Conservation (phyloP, 768 basidiomycete genomes). For the Zangia roseola region DNA sequence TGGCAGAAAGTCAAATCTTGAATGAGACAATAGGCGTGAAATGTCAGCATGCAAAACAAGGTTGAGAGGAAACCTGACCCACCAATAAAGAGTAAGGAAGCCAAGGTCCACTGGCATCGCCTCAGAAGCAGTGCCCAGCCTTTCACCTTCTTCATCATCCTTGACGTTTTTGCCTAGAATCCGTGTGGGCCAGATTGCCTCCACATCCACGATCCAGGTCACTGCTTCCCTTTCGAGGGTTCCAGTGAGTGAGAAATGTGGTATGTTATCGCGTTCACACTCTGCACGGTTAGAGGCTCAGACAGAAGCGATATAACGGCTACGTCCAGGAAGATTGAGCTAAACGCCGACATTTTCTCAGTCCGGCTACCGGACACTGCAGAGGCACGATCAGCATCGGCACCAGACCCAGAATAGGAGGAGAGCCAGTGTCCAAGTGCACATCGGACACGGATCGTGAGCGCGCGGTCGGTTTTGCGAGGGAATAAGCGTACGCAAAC, state of each 20-base stretch:
- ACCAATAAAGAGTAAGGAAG: constrained; percentile 89
- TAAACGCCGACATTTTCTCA: constrained; percentile 56
- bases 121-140: constrained; percentile 42
- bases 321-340: constrained; percentile 78
- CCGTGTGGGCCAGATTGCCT: constrained; percentile 24
- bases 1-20: constrained; percentile 65
- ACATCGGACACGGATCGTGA: constrained; percentile 37
- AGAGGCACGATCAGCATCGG: constrained; percentile 39
- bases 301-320: constrained; percentile 74
- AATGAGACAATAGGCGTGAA: constrained; percentile 64
- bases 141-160: constrained; percentile 28
- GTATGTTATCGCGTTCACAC: constrained; percentile 40
- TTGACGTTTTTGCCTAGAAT: constrained; percentile 24
- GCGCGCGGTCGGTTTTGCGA: constrained; percentile 14
- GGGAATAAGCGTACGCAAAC: constrained; percentile 11
- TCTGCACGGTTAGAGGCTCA: constrained; percentile 61
- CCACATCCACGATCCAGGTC: constrained; percentile 25
- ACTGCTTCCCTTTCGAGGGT: constrained; percentile 26
- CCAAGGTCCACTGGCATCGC: constrained; percentile 76
- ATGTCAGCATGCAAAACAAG: constrained; percentile 8
- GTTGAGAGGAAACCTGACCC: constrained; percentile 38
- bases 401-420: constrained; percentile 36
- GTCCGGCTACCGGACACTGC: constrained; percentile 45
- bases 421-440: constrained; percentile 48
- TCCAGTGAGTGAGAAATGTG: constrained; percentile 27